These are phyloP conservation scores for Tieghemostelium lacteum DNA, from an alignment of 78 protist genomes.

Conservation along the genomic window DNA sequence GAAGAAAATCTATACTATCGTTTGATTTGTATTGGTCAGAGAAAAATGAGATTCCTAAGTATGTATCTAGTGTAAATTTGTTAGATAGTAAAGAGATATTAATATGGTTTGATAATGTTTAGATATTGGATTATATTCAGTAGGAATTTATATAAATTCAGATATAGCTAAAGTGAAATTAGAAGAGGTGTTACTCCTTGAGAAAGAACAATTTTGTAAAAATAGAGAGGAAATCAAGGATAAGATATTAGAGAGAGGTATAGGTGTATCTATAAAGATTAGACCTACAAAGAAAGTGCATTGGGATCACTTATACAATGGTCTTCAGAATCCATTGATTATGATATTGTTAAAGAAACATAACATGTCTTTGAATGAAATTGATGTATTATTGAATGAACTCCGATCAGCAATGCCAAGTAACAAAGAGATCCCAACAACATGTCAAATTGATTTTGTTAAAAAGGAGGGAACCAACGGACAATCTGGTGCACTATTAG, in stretches of 20 bases:
- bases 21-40: conserved; percentile 29
- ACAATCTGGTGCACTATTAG: neutral
- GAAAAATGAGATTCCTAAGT: conserved; percentile 17
- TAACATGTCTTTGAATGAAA: conserved; percentile 21
- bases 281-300: conserved; percentile 51
- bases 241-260: conserved; percentile 4
- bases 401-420: neutral
- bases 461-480: neutral
- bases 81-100: neutral
- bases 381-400: conserved; percentile 4
- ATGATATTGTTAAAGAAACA: conserved; percentile 21
- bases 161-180: neutral
- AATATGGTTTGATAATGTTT: neutral
- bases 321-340: conserved; percentile 21
- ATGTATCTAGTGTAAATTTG: neutral
- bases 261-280: conserved; percentile 33
- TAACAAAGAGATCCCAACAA: conserved; percentile 15
- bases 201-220: neutral
- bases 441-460: conserved; percentile 24
- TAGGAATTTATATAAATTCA: conserved; percentile 50
- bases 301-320: conserved; percentile 52
- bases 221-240: neutral
- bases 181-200: neutral
- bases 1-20: conserved; percentile 2
- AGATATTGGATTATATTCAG: conserved; percentile 58